A percentile compares a stretch with the other conserved stretches of the same genome.
These are phyloP conservation scores for Cladosporium sp. DNA, from an alignment of 2,329 filamentous ascomycete genomes.

Conservation along the genomic window DNA sequence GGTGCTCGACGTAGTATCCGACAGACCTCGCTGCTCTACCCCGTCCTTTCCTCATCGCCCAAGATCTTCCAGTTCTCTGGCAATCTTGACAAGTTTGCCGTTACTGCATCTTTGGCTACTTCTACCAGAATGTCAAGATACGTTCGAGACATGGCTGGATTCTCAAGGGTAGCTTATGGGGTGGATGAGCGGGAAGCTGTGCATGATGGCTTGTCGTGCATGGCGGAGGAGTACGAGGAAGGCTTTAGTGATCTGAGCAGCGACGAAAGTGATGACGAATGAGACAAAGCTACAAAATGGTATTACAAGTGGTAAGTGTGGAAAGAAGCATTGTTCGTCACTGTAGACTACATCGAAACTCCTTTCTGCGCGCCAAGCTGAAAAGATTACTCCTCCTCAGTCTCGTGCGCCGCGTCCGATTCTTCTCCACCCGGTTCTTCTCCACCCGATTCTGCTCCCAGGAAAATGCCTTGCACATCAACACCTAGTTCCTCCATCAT, in stretches of 20 bases:
- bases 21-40: slow-evolving; percentile 59
- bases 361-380: too few species aligned
- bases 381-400: too few species aligned
- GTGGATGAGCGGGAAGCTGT: slow-evolving; percentile 79
- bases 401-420: too few species aligned
- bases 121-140: slow-evolving; percentile 68
- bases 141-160: slow-evolving; percentile 54
- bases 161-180: slow-evolving; percentile 57
- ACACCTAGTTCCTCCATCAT: not conserved
- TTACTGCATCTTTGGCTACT: slow-evolving; percentile 60
- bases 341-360: too few species aligned
- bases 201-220: slow-evolving; percentile 73
- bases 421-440: not conserved
- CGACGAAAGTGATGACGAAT: slow-evolving; percentile 40
- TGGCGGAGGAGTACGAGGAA: slow-evolving; percentile 84
- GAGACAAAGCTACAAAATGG: not conserved
- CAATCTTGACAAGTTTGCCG: slow-evolving; percentile 39
- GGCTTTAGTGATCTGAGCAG: slow-evolving; percentile 76
- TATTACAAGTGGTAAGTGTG: too few species aligned
- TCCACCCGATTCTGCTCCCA: not conserved
- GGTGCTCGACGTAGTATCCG: slow-evolving; percentile 32
- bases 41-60: slow-evolving; percentile 80
- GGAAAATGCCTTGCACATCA: not conserved
- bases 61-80: slow-evolving; percentile 57
- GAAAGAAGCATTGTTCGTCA: too few species aligned